A percentile compares a stretch with the other conserved stretches of the same genome.
phyloP scores from a whole-genome alignment of 176 grass and related monocot species.

The Aegilops bicornis region DNA sequence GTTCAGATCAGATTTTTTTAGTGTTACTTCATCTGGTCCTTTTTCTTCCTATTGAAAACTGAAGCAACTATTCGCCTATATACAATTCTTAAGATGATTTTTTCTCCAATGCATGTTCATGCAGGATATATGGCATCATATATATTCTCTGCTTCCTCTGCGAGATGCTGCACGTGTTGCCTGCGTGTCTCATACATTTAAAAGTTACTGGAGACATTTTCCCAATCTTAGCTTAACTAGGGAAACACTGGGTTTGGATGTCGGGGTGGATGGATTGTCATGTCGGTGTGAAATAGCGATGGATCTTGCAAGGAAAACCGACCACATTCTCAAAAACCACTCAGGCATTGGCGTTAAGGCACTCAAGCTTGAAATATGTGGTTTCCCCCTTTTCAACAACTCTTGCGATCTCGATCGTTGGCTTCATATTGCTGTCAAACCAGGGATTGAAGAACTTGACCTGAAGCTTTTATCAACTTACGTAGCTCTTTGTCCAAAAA shows the following conservation, averaged over 20 bases:
- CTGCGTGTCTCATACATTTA: background rate
- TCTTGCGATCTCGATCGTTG: background rate
- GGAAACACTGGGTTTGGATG: background rate
- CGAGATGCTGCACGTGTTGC: constrained; percentile 15
- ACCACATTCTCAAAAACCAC: background rate
- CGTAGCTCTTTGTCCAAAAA: no score
- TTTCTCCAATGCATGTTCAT: background rate
- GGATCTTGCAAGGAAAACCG: background rate
- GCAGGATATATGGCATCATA: background rate
- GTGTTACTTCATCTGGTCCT: background rate
- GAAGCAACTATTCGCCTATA: background rate
- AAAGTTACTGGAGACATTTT: background rate
- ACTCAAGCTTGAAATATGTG: background rate
- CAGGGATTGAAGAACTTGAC: background rate
- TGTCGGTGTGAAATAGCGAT: background rate
- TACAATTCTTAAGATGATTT: background rate
- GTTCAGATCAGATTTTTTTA: background rate
- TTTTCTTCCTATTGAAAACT: background rate
- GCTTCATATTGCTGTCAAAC: background rate
- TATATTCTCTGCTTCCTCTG: background rate
- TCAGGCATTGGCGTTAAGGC: background rate
- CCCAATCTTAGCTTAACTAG: background rate
- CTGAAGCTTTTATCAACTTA: background rate
- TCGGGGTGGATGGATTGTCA: background rate
- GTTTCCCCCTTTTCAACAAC: background rate